Base-by-base conservation (phyloP, 352 stramenopile species). In the Albugo laibachii region DNA sequence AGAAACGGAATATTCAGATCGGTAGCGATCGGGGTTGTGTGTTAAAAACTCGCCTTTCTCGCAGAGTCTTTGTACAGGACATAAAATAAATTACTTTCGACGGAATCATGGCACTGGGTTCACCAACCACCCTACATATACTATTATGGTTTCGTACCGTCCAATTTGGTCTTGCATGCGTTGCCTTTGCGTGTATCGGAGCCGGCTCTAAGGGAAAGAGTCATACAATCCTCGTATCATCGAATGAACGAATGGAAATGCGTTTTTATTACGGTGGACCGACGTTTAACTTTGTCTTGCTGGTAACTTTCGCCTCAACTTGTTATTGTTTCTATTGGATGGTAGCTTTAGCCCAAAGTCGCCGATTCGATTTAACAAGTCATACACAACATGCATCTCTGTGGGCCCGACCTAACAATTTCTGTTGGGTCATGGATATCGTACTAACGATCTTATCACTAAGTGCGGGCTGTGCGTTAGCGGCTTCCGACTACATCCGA, bases 391-490 rank as follows among this genome's bases (percentile, higher is more conserved):
- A 31, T 31, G 24, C 24, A 31, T 31, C 24, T 10, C 24, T 31
- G 24, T 31, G 24, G 24, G 8, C 24, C 24, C 3, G 24, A 31
- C 24, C 24, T 11, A 41, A 59, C n/a, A 57, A 65, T n/a, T 75
- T 62, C 41, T 65, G 48, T 45, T 61, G 82, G 41, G 50, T 41
- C 45, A 47, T 80, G 14, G 72, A 85, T 57, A 61, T 68, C 37
- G 42, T 73, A 47, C 75, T 85, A 43, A 76, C 68, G 4, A 70
- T 85, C 45, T 63, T 85, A 41, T 64, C 78, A 41, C 62, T 85
- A 47, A 82, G 72, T 50, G 63, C 61, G 11, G 72, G 63, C 20
- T 79, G 63, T 40, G 65, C 63, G 10, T 54, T 85, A 16, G 69
- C 69, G 1, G 72, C 63, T 19, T 69, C 62, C 38, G 72, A 85